These are phyloP conservation scores for Cicer arietinum DNA, from an alignment of 306 rosid species.

Conservation along the genomic window DNA sequence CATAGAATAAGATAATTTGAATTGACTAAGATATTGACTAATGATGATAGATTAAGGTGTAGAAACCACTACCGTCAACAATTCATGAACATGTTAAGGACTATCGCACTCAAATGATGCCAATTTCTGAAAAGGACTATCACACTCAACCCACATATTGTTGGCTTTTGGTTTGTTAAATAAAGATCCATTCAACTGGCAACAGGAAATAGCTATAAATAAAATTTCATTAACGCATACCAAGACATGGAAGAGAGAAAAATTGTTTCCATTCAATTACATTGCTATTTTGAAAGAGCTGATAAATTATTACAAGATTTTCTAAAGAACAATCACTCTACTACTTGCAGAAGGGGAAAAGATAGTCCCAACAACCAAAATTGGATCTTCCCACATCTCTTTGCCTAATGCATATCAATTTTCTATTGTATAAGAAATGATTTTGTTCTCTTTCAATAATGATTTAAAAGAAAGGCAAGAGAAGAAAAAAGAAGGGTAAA, in stretches of 20 bases:
- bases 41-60: constrained; percentile 7
- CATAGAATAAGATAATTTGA: constrained; percentile 11
- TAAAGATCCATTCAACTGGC: constrained; percentile 5
- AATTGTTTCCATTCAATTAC: constrained; percentile 51
- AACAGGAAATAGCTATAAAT: constrained; percentile 5
- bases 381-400: constrained; percentile 61
- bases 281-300: constrained; percentile 52
- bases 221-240: constrained; percentile 9
- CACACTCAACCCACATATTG: neutral
- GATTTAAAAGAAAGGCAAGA: constrained; percentile 44
- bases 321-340: constrained; percentile 62
- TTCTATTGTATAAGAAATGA: constrained; percentile 66
- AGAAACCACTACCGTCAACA: constrained; percentile 1
- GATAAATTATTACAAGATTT: constrained; percentile 72
- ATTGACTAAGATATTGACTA: constrained; percentile 11
- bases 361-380: constrained; percentile 68
- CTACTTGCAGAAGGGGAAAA: constrained; percentile 56
- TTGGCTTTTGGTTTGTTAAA: constrained; percentile 10
- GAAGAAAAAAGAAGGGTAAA: neutral
- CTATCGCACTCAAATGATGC: neutral
- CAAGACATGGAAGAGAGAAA: neutral
- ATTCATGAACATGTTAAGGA: constrained; percentile 5
- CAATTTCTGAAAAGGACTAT: neutral
- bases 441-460: constrained; percentile 59
- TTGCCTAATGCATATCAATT: constrained; percentile 60